Percentiles rank a stretch among this genome's conserved stretches.
phyloP scores from a whole-genome alignment of 441 rosid species.

The Mallotus repandus region DNA sequence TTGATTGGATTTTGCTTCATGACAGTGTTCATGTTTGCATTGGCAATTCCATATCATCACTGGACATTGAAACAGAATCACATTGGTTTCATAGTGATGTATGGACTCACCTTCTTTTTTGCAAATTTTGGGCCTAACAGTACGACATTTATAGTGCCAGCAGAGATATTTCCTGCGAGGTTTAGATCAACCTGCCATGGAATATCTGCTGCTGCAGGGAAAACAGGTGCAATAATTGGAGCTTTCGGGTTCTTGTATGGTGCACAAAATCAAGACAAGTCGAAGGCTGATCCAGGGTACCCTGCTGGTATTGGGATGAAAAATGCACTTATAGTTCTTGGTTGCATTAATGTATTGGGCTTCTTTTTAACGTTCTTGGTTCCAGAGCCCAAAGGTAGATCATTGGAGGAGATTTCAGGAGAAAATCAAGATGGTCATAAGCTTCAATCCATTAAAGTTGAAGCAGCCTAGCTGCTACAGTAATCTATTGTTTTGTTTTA shows the following conservation, averaged over 20 bases:
- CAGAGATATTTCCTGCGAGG: constrained; percentile 10
- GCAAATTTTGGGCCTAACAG: constrained; percentile 17
- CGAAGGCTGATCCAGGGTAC: constrained; percentile 26
- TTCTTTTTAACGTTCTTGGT: constrained; percentile 17
- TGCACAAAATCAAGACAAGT: constrained; percentile 25
- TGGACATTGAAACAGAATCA: constrained; percentile 2
- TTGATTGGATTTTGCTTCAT: constrained; percentile 15
- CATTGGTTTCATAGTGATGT: neutral
- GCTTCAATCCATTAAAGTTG: neutral
- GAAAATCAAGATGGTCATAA: constrained; percentile 14
- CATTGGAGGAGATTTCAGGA: constrained; percentile 24
- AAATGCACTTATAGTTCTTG: constrained; percentile 20
- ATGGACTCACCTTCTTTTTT: constrained; percentile 11
- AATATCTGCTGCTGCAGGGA: constrained; percentile 19
- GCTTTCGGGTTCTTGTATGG: constrained; percentile 23
- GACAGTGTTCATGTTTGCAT: constrained; percentile 7
- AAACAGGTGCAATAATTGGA: constrained; percentile 6
- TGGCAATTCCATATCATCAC: constrained; percentile 18
- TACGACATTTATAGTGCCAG: constrained; percentile 9
- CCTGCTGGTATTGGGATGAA: constrained; percentile 27
- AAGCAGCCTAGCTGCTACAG: neutral
- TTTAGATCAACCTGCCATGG: constrained; percentile 14
- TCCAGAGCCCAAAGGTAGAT: constrained; percentile 21
- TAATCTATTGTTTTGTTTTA: neutral
- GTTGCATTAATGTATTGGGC: constrained; percentile 19